phyloP scores from a whole-genome alignment of 1,139 yeast species.

The Scheffersomyces stambukii region DNA sequence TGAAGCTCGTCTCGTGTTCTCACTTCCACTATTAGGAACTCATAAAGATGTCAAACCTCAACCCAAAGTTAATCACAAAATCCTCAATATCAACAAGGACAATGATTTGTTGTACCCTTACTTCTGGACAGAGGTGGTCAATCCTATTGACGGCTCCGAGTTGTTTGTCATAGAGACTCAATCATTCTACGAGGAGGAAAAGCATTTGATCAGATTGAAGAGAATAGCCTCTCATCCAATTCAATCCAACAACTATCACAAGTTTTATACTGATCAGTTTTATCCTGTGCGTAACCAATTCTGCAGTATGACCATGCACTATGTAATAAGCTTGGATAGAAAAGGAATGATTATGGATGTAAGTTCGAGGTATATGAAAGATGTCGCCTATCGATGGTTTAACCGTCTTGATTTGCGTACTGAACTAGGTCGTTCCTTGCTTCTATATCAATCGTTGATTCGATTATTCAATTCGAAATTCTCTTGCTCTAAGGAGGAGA shows the following conservation, averaged over 20 bases:
- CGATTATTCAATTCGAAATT: constrained; percentile 16
- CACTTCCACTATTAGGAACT: constrained; percentile 27
- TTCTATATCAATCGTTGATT: constrained; percentile 23
- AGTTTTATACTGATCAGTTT: constrained; percentile 18
- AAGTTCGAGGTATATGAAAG: constrained; percentile 31
- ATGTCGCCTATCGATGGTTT: constrained; percentile 32
- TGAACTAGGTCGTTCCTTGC: constrained; percentile 24
- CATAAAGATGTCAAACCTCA: constrained; percentile 14
- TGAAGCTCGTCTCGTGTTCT: constrained; percentile 30
- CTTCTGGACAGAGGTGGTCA: constrained; percentile 38
- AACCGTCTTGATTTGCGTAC: constrained; percentile 28
- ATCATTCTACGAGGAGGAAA: constrained; percentile 29
- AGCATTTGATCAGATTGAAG: constrained; percentile 20
- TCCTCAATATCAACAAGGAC: constrained; percentile 25
- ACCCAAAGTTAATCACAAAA: constrained; percentile 21
- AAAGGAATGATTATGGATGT: constrained; percentile 24
- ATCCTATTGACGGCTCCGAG: constrained; percentile 26
- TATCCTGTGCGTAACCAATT: constrained; percentile 23
- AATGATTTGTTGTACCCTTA: constrained; percentile 36
- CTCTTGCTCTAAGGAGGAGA: constrained; percentile 4
- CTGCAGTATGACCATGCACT: constrained; percentile 33
- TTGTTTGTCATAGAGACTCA: constrained; percentile 27
- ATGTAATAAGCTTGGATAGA: constrained; percentile 23
- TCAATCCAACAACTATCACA: too few relatives aligned
- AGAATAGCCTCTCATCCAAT: constrained; percentile 13